These are phyloP conservation scores for Pythium graminicola DNA, from an alignment of 352 stramenopile species.

Conservation along the genomic window DNA sequence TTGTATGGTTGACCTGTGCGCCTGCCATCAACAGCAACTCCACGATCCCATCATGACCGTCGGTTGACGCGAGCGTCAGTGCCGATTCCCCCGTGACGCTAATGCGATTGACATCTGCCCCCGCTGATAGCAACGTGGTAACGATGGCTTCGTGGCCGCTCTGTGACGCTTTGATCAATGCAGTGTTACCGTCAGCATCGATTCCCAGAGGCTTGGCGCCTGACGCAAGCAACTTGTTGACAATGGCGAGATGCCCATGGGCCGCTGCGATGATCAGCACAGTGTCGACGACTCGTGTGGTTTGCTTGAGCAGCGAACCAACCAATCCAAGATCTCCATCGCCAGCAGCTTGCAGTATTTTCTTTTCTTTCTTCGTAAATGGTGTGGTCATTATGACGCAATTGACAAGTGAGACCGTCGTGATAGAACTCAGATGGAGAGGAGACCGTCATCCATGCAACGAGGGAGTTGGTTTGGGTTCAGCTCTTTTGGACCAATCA, in stretches of 20 bases:
- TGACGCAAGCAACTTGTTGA: background rate
- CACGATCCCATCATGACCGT: background rate
- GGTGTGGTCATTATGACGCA: background rate
- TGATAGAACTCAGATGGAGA: background rate
- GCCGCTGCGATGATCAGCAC: background rate
- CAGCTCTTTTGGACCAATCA: background rate
- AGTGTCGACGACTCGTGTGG: background rate
- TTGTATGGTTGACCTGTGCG: background rate
- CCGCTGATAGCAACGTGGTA: background rate
- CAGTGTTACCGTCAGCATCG: background rate
- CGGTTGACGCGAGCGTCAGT: background rate
- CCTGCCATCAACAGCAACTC: background rate
- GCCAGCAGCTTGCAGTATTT: background rate
- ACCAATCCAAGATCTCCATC: background rate
- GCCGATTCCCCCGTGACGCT: background rate
- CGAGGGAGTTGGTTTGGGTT: background rate
- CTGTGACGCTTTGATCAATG: background rate
- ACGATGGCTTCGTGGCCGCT: background rate
- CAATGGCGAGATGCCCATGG: background rate
- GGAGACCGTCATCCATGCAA: background rate
- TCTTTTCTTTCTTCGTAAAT: background rate
- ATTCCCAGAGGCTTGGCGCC: background rate
- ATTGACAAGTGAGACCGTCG: background rate
- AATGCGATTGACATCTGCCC: background rate
- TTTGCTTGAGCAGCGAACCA: slow-evolving; percentile 1